These are phyloP conservation scores for Suhomyces panamericanus DNA, from an alignment of 1,139 yeast species.

Conservation along the genomic window DNA sequence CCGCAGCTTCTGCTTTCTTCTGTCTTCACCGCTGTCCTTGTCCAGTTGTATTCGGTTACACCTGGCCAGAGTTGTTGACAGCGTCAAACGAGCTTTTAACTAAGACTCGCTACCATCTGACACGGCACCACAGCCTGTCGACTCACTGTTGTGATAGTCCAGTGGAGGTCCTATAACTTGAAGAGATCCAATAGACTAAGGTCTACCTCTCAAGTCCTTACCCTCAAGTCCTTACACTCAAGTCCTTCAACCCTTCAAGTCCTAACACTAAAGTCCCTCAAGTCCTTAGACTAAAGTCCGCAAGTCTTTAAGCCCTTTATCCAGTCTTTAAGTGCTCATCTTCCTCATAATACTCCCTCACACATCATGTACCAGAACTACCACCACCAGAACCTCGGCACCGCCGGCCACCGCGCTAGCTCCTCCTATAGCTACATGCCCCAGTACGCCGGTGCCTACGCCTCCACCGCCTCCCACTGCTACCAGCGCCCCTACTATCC, in stretches of 20 bases:
- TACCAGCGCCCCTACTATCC: constrained; percentile 17
- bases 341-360: too few relatives aligned
- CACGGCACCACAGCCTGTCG: too few relatives aligned
- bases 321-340: too few relatives aligned
- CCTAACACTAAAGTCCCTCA: too few relatives aligned
- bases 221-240: too few relatives aligned
- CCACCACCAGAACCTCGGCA: constrained; percentile 33
- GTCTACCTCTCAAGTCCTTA: too few relatives aligned
- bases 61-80: constrained; percentile 8
- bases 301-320: too few relatives aligned
- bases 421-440: constrained; percentile 31
- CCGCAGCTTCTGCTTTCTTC: not conserved
- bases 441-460: constrained; percentile 12
- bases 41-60: constrained; percentile 15
- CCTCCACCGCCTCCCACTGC: constrained; percentile 10
- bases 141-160: too few relatives aligned
- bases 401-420: constrained; percentile 41
- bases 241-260: too few relatives aligned
- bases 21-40: not conserved
- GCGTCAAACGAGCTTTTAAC: constrained; percentile 14
- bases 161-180: too few relatives aligned
- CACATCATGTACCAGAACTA: constrained; percentile 22
- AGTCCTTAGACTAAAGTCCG: too few relatives aligned
- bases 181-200: too few relatives aligned
- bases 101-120: constrained; percentile 13